phyloP scores from a whole-genome alignment of 148 eudicot genomes.

The Talinum fruticosum region DNA sequence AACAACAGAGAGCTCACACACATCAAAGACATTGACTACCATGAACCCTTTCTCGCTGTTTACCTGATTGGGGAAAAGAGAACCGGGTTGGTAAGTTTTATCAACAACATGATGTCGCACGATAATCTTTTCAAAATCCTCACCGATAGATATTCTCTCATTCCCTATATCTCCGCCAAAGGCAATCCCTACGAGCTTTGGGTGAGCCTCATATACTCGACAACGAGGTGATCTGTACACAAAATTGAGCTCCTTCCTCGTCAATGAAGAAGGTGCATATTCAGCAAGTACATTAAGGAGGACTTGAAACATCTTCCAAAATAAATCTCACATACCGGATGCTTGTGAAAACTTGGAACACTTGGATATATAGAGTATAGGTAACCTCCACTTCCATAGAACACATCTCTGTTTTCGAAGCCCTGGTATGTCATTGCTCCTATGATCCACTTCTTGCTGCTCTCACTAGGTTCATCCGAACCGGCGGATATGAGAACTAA shows the following conservation, averaged over 20 bases:
- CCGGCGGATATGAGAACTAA: conserved; percentile 60
- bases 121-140: conserved; percentile 68
- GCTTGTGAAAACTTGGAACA: conserved; percentile 52
- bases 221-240: conserved; percentile 76
- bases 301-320: background rate
- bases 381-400: conserved; percentile 79
- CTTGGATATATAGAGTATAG: conserved; percentile 75
- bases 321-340: conserved; percentile 48
- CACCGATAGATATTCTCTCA: conserved; percentile 73
- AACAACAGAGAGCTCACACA: background rate
- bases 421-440: conserved; percentile 76
- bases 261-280: conserved; percentile 9
- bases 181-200: conserved; percentile 76
- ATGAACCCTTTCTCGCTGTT: background rate
- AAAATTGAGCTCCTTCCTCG: conserved; percentile 83
- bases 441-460: conserved; percentile 59
- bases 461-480: conserved; percentile 35
- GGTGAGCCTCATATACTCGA: conserved; percentile 63
- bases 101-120: conserved; percentile 80
- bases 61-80: conserved; percentile 81
- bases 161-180: conserved; percentile 81
- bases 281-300: conserved; percentile 2
- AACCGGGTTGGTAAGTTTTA: conserved; percentile 79
- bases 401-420: conserved; percentile 68
- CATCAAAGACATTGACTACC: background rate